These are phyloP conservation scores for Saccharum officinarum DNA, from an alignment of 176 grass and related monocot genomes.

Conservation along the genomic window DNA sequence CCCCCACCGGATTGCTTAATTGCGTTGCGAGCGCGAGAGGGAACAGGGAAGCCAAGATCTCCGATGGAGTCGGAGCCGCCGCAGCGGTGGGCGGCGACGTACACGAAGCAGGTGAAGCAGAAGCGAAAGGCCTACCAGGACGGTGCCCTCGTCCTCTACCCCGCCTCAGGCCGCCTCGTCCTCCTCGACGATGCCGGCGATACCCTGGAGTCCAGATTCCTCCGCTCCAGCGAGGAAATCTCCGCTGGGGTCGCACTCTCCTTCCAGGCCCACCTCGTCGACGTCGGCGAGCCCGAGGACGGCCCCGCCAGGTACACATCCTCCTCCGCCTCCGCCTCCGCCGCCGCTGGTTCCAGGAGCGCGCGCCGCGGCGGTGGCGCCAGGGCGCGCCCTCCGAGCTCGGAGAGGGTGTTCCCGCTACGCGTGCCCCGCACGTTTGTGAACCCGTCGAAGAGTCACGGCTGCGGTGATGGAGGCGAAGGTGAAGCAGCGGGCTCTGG, in stretches of 20 bases:
- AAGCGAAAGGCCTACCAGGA: conserved; percentile 90
- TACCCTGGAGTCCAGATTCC: conserved; percentile 62
- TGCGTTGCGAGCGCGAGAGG: neutral
- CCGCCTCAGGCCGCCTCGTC: conserved; percentile 55
- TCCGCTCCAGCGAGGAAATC: conserved; percentile 49
- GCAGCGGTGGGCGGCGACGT: conserved; percentile 61
- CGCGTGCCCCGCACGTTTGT: neutral
- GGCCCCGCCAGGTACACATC: neutral
- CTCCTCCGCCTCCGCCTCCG: neutral
- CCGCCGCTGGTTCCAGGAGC: neutral
- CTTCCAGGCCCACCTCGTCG: conserved; percentile 72
- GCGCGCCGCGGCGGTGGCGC: conserved; percentile 14
- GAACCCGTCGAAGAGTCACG: conserved; percentile 10
- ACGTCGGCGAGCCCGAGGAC: conserved; percentile 50
- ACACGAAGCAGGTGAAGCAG: conserved; percentile 84
- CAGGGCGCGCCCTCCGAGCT: conserved; percentile 8
- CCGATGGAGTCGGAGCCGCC: conserved; percentile 39
- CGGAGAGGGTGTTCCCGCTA: neutral
- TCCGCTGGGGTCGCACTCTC: conserved; percentile 45
- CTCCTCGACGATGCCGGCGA: conserved; percentile 56
- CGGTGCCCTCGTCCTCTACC: conserved; percentile 50
- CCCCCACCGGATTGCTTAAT: no score
- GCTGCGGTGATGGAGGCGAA: neutral
- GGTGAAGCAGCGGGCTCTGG: conserved; percentile 11
- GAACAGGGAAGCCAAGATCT: neutral